Base-by-base conservation (phyloP, 2,329 filamentous ascomycete genomes). In the Aspergillus nomiae region DNA sequence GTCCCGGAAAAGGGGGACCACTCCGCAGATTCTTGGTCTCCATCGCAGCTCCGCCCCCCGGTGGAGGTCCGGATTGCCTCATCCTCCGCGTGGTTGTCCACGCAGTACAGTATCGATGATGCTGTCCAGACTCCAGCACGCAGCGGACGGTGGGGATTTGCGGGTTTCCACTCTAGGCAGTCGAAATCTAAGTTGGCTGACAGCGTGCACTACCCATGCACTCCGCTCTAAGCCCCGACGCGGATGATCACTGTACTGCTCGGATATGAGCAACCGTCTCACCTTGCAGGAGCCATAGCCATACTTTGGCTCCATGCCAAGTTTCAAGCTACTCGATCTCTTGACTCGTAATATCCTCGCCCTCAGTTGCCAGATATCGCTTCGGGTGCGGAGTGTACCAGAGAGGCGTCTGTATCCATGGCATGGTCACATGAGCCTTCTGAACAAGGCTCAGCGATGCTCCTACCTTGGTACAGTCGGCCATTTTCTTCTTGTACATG, bases 161-260 rank as follows among this genome's bases (percentile, higher is more conserved):
- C 24, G 45, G 12, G 32, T 41, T 55, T 36, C 51, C 51, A 55
- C 51, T 55, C 32, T 55, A 55, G 32, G 51, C 51, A 55, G 51
- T 38, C 32, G 6, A 38, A 38, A 55, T 55, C 19, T 26, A n/a
- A 55, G 28, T 26, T 55, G 51, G 51, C 32, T 55, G 51, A 24
- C 30, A 54, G 30, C 51, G 21, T 54, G 30, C 32, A 14, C 19
- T 32, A 19, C 11, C 10, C 51, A 50, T 24, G 30, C 28, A 55
- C 51, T 55, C 51, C 51, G 51, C 34, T 55, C 51, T 55, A 55
- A 55, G 51, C 51, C 51, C 21, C 51, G 14, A 12, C 30, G 21
- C 32, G 14, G 38, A 55, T 34, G 36, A 55, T 55, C 51, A 55
- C 34, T 32, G 32, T 21, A 26, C 51, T 55, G 36, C 38, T 55